These are phyloP conservation scores for Cryptosporidium tyzzeri DNA, from an alignment of 169 alveolate species.

Conservation along the genomic window DNA sequence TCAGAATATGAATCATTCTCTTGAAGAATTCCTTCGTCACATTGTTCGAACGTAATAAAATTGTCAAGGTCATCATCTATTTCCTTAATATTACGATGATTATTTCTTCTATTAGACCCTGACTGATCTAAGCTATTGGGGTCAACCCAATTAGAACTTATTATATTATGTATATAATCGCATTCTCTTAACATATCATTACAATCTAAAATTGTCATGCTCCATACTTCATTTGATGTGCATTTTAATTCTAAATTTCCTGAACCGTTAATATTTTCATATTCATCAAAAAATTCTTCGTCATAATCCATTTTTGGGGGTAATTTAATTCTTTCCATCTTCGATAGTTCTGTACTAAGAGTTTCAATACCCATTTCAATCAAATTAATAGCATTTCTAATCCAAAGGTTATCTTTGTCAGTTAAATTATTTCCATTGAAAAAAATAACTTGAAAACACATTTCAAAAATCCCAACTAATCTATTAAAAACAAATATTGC, in stretches of 20 bases:
- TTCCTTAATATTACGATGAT: not conserved
- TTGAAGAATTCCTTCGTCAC: slow-evolving; percentile 64
- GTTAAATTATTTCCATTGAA: not conserved
- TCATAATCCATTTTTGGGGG: slow-evolving; percentile 10
- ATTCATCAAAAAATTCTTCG: not conserved
- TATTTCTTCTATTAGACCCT: not conserved
- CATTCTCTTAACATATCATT: slow-evolving; percentile 28
- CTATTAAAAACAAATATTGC: slow-evolving; percentile 12
- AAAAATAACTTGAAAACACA: slow-evolving; percentile 24
- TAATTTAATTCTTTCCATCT: slow-evolving; percentile 51
- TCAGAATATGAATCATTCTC: slow-evolving; percentile 59
- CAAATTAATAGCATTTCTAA: slow-evolving; percentile 10
- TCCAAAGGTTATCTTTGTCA: slow-evolving; percentile 33
- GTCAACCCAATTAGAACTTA: slow-evolving; percentile 26
- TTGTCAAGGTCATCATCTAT: slow-evolving; percentile 38
- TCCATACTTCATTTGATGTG: slow-evolving; percentile 6
- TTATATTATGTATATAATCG: not conserved
- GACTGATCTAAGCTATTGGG: not conserved
- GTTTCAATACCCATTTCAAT: slow-evolving; percentile 39
- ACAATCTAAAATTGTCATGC: slow-evolving; percentile 3
- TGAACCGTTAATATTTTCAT: not conserved
- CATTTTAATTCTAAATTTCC: not conserved
- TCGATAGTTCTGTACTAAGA: slow-evolving; percentile 39
- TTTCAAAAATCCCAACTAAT: slow-evolving; percentile 6
- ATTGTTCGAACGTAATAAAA: slow-evolving; percentile 61